A percentile compares a stretch with the other conserved stretches of the same genome.
These are phyloP conservation scores for Antrodiella citrinella DNA, from an alignment of 768 basidiomycete species.

Conservation along the genomic window DNA sequence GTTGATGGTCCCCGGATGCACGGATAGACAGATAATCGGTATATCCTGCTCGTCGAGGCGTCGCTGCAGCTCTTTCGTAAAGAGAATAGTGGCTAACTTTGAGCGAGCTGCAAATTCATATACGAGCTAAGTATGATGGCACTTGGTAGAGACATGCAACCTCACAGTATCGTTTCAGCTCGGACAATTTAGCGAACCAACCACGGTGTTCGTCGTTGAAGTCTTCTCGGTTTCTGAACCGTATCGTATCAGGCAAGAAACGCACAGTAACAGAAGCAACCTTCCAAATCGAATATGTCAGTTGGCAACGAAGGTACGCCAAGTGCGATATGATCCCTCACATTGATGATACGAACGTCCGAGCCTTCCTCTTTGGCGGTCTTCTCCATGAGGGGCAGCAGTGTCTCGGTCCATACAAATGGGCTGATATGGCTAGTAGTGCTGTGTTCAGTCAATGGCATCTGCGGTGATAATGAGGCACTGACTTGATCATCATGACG, in stretches of 20 bases:
- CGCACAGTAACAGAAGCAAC: no score
- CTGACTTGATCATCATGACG: slow-evolving; percentile 38
- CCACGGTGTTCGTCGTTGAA: neutral
- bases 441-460: slow-evolving; percentile 2
- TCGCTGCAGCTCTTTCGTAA: slow-evolving; percentile 41
- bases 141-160: neutral
- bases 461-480: neutral
- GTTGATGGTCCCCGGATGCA: no score
- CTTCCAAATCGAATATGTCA: no score
- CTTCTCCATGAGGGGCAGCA: slow-evolving; percentile 42
- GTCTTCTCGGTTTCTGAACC: no score
- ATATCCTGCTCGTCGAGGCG: no score
- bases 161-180: slow-evolving; percentile 13
- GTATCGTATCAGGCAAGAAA: neutral
- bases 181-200: neutral
- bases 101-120: slow-evolving; percentile 28
- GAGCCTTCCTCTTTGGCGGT: no score
- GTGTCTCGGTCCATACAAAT: slow-evolving; percentile 42
- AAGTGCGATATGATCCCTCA: slow-evolving; percentile 45
- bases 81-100: slow-evolving; percentile 48
- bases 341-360: no score
- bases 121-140: neutral
- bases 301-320: slow-evolving; percentile 43
- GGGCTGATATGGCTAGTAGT: slow-evolving; percentile 43
- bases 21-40: no score